Base-by-base conservation (phyloP, 805 yeast genomes). In the Suhomyces sp. region DNA sequence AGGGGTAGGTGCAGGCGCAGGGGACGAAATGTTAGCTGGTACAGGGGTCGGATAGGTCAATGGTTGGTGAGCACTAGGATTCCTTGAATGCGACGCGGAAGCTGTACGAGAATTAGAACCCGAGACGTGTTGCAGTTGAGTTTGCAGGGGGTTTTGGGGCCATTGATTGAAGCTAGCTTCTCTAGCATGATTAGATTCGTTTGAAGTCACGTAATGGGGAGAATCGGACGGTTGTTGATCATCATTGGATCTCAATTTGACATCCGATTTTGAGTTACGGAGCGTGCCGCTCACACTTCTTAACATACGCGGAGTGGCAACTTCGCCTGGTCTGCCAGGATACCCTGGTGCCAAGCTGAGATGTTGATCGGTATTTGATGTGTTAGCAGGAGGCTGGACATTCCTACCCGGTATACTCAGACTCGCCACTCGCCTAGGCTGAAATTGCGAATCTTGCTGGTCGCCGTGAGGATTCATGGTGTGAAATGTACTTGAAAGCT, bases 231-330 rank as follows among this genome's bases (percentile, higher is more conserved):
- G 23, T 38, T 38, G 42, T 29, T 54, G 58, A 15, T 53, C 52
- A 15, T 52, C 54, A 31, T 52, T 50, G 15, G 62, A 55, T 9
- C 57, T 6, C 29, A 15, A n/a, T 38, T 23, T 40, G 15, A 50
- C 24, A 19, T 58, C 45, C n/a, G 40, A 36, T 23, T 50, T 57
- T 40, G 63, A 52, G 29, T 52, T 57, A 49, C 56, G 58, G 36
- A 62, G 60, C 53, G 68, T 67, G 1, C 79, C 80, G 55, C 83
- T 78, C 3, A 80, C 79, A 60, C 81, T 82, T 59, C 87, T 74
- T 47, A 85, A 68, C 89, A 85, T 85, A 59, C 89, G 70, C 7
- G 89, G 88, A 1, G 90, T 85, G 1, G 89, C 89, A 2, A 87
- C 88, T 13, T 69, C 76, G 26, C 65, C 67, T 2, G 61, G 58